phyloP scores from a whole-genome alignment of 2,329 filamentous ascomycete species.

The Fusarium sp. region DNA sequence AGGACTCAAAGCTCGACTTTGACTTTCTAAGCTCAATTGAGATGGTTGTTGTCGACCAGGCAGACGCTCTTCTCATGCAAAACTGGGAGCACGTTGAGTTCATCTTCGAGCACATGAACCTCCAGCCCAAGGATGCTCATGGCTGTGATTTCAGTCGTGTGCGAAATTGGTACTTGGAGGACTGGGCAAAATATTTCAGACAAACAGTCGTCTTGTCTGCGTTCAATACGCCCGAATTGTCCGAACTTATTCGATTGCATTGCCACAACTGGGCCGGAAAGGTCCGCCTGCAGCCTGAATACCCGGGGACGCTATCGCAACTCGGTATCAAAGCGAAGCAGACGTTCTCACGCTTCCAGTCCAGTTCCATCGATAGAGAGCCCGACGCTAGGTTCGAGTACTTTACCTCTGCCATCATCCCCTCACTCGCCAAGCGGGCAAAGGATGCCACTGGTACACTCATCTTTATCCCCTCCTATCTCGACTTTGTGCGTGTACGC shows the following conservation, averaged over 20 bases:
- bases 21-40: constrained; percentile 97
- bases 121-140: constrained; percentile 88
- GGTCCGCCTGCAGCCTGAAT: constrained; percentile 76
- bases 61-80: constrained; percentile 94
- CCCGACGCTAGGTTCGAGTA: constrained; percentile 92
- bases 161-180: constrained; percentile 92
- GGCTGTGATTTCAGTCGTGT: constrained; percentile 95
- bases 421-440: constrained; percentile 76
- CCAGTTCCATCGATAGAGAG: constrained; percentile 76
- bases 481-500: constrained; percentile 93
- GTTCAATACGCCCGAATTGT: constrained; percentile 90
- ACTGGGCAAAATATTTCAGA: constrained; percentile 81
- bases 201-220: constrained; percentile 87
- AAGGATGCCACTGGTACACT: constrained; percentile 77
- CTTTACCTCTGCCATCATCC: constrained; percentile 85
- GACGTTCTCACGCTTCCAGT: constrained; percentile 89
- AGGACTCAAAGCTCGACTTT: constrained; percentile 74
- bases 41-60: constrained; percentile 89
- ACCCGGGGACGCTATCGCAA: constrained; percentile 79
- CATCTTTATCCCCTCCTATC: constrained; percentile 91
- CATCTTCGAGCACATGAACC: constrained; percentile 91
- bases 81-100: constrained; percentile 98
- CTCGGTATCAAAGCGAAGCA: constrained; percentile 80
- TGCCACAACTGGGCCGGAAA: constrained; percentile 87
- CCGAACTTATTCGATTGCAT: constrained; percentile 79